Evolutionary conservation across 1,284 basidiomycete genomes (phyloP).

Genomic region (Uromyces viciae-fabae): DNA sequence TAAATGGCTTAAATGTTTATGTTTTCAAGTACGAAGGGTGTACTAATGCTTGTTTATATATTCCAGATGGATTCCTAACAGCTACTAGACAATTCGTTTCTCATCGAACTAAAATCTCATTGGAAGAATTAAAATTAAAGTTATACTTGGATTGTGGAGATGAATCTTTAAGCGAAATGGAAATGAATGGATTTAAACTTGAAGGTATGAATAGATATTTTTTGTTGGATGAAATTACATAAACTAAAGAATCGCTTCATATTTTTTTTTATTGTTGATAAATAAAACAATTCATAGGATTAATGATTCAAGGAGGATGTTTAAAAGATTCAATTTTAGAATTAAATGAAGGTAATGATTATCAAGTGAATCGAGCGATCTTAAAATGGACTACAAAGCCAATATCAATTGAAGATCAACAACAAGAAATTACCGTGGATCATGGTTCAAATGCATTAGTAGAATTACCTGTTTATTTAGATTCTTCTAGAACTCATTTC

Average conservation of each 20-base stretch:
- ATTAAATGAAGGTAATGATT: constrained; percentile 68
- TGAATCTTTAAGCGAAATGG: background rate
- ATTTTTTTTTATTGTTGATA: background rate
- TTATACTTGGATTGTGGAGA: constrained; percentile 74
- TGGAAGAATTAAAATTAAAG: constrained; percentile 77
- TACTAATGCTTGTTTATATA: background rate
- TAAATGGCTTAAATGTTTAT: background rate
- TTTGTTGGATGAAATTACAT: background rate
- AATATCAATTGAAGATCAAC: background rate
- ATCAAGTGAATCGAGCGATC: background rate
- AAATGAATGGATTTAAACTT: constrained; percentile 69
- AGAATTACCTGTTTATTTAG: constrained; percentile 30
- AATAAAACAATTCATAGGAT: too few relatives aligned
- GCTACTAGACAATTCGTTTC: constrained; percentile 88
- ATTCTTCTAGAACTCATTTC: constrained; percentile 38
- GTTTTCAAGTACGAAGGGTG: background rate
- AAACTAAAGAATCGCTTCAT: background rate
- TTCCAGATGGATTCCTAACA: constrained; percentile 75
- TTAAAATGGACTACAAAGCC: constrained; percentile 22
- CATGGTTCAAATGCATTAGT: background rate
- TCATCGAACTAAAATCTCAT: constrained; percentile 79
- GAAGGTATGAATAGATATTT: constrained; percentile 64
- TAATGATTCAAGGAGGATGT: constrained; percentile 76
- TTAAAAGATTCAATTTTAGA: constrained; percentile 67
- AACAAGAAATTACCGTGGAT: background rate